Base-by-base conservation (phyloP, 371 early-diverging fungal genomes). In the Saksenaea oblongispora region DNA sequence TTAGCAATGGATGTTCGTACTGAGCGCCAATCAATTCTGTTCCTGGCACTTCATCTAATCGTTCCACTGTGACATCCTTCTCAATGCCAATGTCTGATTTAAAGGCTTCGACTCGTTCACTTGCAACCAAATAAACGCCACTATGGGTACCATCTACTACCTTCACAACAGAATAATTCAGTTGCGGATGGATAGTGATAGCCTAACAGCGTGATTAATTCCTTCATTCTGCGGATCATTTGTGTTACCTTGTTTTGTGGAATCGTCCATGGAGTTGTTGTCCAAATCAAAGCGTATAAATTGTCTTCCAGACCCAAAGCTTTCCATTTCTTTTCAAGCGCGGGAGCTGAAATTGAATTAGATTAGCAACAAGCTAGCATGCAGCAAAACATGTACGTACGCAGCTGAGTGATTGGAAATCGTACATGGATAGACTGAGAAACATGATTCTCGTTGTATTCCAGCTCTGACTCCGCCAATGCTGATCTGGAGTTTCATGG, bases 241-340 rank as follows among this genome's bases (percentile, higher is more conserved):
- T n/a, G n/a, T 5, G 27, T 60, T 81, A 80, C 82, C 39, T 82
- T 76, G 73, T 97, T 97, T 22, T 96, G 89, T 0, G 96, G 96
- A 5, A 97, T 72, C 1, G 97, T 97, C 97, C 97, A 97, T 0
- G 98, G 98, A 0, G 98, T 98, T 0, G 98, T 98, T 1, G 98
- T 97, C 98, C 98, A 98, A 10, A 94, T 88, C 8, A 96, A 72
- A 5, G 91, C 85, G 55, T 79, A 65, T 1, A 89, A 3, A 1
- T 69, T 34, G 7, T 65, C 55, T 4, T 41, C 39, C 14, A 24
- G 14, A 13, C n/a, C 44, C 10, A 53, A 5, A 58, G 37, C 39
- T 34, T 63, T 64, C 76, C 73, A 76, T 37, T 66, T 69, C 13
- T 70, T 18, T 31, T 71, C 35, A 8, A 75, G 18, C 0, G 47